Evolutionary conservation across 495 filamentous ascomycete species (phyloP).

Genomic region (Staphylotrichum longicolle): DNA sequence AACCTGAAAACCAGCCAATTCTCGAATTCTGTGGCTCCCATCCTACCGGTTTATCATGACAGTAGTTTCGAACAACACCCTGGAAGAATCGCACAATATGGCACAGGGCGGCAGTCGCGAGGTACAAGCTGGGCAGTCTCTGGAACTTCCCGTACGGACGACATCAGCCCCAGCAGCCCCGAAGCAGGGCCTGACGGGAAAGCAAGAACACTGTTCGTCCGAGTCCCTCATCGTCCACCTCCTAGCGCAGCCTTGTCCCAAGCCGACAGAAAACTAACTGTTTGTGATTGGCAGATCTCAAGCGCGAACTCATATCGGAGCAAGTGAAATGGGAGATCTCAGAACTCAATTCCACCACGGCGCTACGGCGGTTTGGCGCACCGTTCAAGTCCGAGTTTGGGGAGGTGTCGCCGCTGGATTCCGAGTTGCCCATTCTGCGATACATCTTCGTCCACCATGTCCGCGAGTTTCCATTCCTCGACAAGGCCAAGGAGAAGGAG

Average conservation of each 20-base stretch:
- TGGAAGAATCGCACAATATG: background rate
- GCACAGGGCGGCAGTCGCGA: constrained; percentile 13
- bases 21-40: background rate
- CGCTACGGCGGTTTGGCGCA: constrained; percentile 90
- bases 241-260: background rate
- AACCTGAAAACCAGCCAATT: background rate
- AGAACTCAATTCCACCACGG: constrained; percentile 91
- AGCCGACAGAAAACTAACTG: too few species aligned
- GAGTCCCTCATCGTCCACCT: background rate
- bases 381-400: constrained; percentile 90
- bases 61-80: constrained; percentile 11
- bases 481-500: constrained; percentile 94
- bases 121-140: constrained; percentile 15
- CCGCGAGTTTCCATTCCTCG: constrained; percentile 94
- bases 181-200: constrained; percentile 68
- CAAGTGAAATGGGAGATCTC: constrained; percentile 86
- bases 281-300: constrained; percentile 63
- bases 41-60: background rate
- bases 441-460: constrained; percentile 99
- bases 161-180: constrained; percentile 21
- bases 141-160: constrained; percentile 23
- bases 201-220: constrained; percentile 92
- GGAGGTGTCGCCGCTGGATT: constrained; percentile 90
- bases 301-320: constrained; percentile 86
- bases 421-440: constrained; percentile 86